These are phyloP conservation scores for Chalciporus chontae DNA, from an alignment of 768 basidiomycete genomes.

Conservation along the genomic window DNA sequence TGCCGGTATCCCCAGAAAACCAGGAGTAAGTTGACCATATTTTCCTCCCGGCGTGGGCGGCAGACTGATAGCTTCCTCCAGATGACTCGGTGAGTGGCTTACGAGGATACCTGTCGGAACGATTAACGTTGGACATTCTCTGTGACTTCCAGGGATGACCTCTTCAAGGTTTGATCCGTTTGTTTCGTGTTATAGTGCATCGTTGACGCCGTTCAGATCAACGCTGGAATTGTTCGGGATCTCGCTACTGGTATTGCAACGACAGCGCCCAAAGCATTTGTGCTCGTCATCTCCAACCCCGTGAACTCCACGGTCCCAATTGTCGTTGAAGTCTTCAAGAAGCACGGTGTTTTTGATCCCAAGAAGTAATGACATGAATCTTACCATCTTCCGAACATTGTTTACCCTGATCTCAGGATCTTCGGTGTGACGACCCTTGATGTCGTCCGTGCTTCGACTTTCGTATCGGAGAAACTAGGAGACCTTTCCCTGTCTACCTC, in stretches of 20 bases:
- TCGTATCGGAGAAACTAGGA: constrained; percentile 77
- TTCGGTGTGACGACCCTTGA: constrained; percentile 99
- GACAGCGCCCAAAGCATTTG: constrained; percentile 80
- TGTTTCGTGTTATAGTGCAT: background rate
- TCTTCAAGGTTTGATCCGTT: constrained; percentile 73
- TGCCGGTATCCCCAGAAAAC: constrained; percentile 95
- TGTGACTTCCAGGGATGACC: constrained; percentile 65
- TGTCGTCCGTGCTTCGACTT: constrained; percentile 96
- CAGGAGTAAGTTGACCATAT: constrained; percentile 58
- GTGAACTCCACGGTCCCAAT: constrained; percentile 99
- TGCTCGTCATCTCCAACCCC: constrained; percentile 98
- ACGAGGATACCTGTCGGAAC: background rate
- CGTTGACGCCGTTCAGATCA: constrained; percentile 59
- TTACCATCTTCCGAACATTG: background rate
- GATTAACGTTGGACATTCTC: constrained; percentile 7
- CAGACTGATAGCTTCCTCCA: constrained; percentile 18
- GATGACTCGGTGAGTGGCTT: constrained; percentile 47
- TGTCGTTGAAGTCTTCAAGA: constrained; percentile 93
- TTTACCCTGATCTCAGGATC: constrained; percentile 46
- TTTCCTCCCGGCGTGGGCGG: background rate
- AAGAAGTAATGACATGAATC: constrained; percentile 57
- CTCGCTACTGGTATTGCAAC: constrained; percentile 89
- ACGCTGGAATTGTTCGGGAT: constrained; percentile 94
- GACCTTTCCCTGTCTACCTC: constrained; percentile 59
- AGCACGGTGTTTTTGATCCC: constrained; percentile 85